Conservation (phyloP, 1,139 yeast species). For the Saccharomyces hybrid region DNA sequence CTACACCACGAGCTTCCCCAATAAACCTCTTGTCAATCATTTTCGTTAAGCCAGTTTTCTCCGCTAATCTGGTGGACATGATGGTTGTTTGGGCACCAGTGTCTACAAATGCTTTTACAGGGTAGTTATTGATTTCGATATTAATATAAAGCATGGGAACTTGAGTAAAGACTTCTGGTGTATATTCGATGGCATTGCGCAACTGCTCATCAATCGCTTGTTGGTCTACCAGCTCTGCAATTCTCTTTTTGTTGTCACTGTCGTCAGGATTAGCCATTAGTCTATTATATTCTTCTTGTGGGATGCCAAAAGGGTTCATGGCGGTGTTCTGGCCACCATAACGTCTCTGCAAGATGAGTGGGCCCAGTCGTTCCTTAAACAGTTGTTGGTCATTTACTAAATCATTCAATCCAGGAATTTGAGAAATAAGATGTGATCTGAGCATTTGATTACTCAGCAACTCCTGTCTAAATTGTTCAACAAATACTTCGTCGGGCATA, state of each 20-base stretch:
- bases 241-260: slow-evolving; percentile 61
- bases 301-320: slow-evolving; percentile 29
- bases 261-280: slow-evolving; percentile 61
- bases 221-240: slow-evolving; percentile 61
- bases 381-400: slow-evolving; percentile 44
- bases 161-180: slow-evolving; percentile 81
- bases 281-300: slow-evolving; percentile 43
- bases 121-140: slow-evolving; percentile 67
- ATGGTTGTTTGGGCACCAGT: slow-evolving; percentile 93
- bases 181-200: slow-evolving; percentile 70
- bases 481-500: slow-evolving; percentile 32
- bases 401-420: slow-evolving; percentile 38
- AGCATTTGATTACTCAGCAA: slow-evolving; percentile 37
- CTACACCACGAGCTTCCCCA: slow-evolving; percentile 89
- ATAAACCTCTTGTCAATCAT: slow-evolving; percentile 73
- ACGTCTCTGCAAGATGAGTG: slow-evolving; percentile 30
- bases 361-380: slow-evolving; percentile 44
- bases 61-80: slow-evolving; percentile 69
- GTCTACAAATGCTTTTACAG: slow-evolving; percentile 88
- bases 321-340: slow-evolving; percentile 19
- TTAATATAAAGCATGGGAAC: slow-evolving; percentile 80
- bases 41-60: slow-evolving; percentile 58
- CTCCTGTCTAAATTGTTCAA: slow-evolving; percentile 47
- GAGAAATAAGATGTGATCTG: slow-evolving; percentile 32
- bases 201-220: slow-evolving; percentile 72